phyloP scores from a whole-genome alignment of 73 alveolate species.

The Paraurostyla sp. region DNA sequence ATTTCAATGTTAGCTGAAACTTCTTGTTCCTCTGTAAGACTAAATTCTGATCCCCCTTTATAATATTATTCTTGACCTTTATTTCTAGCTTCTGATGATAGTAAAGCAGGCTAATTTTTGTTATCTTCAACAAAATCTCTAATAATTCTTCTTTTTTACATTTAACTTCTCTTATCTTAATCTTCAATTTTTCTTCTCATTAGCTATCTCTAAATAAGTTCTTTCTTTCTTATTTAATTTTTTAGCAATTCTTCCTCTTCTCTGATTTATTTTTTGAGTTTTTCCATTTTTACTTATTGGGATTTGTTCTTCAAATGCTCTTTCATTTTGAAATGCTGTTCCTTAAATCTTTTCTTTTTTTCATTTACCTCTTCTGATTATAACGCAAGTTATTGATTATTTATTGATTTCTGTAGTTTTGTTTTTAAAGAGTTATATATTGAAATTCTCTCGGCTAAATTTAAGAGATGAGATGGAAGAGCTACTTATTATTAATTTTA shows the following conservation, averaged over 20 bases:
- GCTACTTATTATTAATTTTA: too few relatives aligned
- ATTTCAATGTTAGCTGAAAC: constrained; percentile 6
- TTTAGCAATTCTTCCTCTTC: constrained; percentile 25
- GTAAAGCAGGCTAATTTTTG: not conserved
- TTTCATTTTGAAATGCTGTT: not conserved
- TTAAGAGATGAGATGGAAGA: not conserved
- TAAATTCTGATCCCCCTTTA: not conserved
- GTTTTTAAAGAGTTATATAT: not conserved
- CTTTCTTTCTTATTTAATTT: constrained; percentile 19
- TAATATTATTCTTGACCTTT: not conserved
- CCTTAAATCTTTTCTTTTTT: not conserved
- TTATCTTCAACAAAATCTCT: constrained; percentile 16
- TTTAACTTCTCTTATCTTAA: not conserved
- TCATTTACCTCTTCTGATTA: not conserved
- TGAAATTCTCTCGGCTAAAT: not conserved
- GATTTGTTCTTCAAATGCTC: not conserved
- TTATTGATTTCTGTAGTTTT: not conserved
- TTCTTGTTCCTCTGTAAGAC: not conserved
- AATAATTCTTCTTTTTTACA: not conserved
- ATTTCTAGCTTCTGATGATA: not conserved
- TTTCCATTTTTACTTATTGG: not conserved
- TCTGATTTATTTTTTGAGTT: not conserved
- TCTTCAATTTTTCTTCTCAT: constrained; percentile 44
- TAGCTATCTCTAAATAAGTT: not conserved
- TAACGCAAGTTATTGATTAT: not conserved